Evolutionary conservation across 352 stramenopile genomes (phyloP), one percentile per base, ranked within the genome.

Genomic region (Globisporangium carolinianum): DNA sequence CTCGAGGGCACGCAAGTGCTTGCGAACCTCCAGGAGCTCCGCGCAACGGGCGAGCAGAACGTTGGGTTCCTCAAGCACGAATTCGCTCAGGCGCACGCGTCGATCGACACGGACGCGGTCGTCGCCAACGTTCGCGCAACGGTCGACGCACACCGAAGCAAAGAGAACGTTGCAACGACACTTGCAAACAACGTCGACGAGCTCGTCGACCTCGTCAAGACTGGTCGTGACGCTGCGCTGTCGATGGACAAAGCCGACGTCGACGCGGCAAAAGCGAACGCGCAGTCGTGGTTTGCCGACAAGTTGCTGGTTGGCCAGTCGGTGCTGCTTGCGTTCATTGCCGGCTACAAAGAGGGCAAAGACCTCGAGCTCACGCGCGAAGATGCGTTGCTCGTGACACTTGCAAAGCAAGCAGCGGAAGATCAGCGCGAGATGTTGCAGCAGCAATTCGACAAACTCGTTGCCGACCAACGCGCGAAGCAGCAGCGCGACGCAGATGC

Each of bases 271-370:
- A 89, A 90, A 63, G 49, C 45, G 4, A 80, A 83, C 1, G 69
- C 70, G 41, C 81, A 95, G 62, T 85, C 74, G 56, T 95, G 85
- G 85, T 71, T 91, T 17, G 78, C 79, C 2, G 85, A 95, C 70
- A 95, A 95, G 53, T 69, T 95, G 57, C 66, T 88, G 56, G 83
- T 95, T 32, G 85, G 79, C 15, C 83, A 92, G 61, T 75, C 73
- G 7, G 84, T 92, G 64, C 66, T 95, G 36, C 69, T 88, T 71
- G 79, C 80, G 39, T 95, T 93, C 51, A 91, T 95, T 60, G 71
- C 86, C 1, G 85, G 85, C 10, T 95, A 95, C 69, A 70, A 75
- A 6, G 76, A 84, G 43, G 85, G 85, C 49, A 95, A 95, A 54
- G 60, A 77, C 51, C 68, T 89, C 51, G 85, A 95, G 64, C 51